Base-by-base conservation (phyloP, 441 rosid genomes). In the Sinapis alba region DNA sequence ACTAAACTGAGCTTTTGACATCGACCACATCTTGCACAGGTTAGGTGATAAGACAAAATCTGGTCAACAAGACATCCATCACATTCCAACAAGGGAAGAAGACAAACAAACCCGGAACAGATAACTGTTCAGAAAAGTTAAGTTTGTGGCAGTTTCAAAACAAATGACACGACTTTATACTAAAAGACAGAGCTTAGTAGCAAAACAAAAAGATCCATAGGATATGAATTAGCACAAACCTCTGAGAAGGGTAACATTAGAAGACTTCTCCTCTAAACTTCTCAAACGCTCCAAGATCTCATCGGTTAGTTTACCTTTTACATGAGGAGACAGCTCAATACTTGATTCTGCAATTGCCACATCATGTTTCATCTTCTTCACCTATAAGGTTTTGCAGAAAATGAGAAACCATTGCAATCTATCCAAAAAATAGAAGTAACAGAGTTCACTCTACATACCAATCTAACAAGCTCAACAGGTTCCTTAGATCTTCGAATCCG, bases 401-500 rank as follows among this genome's bases (percentile, higher is more conserved):
- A 70, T 18, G 18, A 68, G 15, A 74, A 38, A 76, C 26, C 32
- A 72, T 18, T 64, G 28, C 45, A 51, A 51, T 26, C 7, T 13
- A 32, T 6, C 10, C 12, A 7, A 10, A 10, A 41, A 54, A 45
- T 4, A 26, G 8, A 65, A 64, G 0, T 65, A 0, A 10, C 21
- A 23, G 19, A 62, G 34, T 16, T 10, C 16, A 26, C 41, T 64
- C 74, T 32, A 78, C n/a, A n/a, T n/a, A 96, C 98, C 92, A 88
- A 66, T 80, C 84, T 74, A 78, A 88, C 60, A 71, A 96, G 96
- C 83, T 83, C 59, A 15, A 68, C 20, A 11, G 98, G 92, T 75
- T 90, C 83, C 59, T 85, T 87, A 0, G 86, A 89, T 83, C 86
- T 89, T 62, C 98, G 94, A 84, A 96, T 88, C 86, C 82, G 90